phyloP scores from a whole-genome alignment of 208 protist species.

The Balamuthia mandrillaris region DNA sequence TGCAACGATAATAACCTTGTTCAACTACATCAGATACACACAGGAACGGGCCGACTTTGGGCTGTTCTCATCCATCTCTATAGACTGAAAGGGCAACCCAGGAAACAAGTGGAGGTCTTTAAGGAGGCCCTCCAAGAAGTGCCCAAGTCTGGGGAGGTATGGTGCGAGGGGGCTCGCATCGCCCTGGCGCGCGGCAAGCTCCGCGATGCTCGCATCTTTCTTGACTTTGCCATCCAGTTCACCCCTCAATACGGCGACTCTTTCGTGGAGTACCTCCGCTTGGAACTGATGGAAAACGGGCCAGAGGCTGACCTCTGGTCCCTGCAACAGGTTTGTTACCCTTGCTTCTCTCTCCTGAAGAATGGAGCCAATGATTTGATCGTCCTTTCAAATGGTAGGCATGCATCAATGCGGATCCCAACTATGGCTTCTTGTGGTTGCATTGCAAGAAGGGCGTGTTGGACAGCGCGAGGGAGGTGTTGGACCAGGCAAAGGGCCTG shows the following conservation, averaged over 20 bases:
- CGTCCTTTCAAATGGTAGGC: no score
- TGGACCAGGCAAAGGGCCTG: conserved; percentile 51
- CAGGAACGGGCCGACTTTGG: conserved; percentile 76
- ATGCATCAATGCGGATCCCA: conserved; percentile 80
- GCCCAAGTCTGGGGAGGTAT: conserved; percentile 84
- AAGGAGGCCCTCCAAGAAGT: conserved; percentile 71
- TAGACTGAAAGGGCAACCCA: conserved; percentile 31
- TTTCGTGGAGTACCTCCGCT: conserved; percentile 78
- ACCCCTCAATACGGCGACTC: conserved; percentile 87
- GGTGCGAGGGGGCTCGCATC: conserved; percentile 82
- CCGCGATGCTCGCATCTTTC: conserved; percentile 61
- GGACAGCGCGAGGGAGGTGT: conserved; percentile 56
- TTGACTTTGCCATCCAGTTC: conserved; percentile 80
- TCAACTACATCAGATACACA: no score
- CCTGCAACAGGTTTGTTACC: conserved; percentile 55
- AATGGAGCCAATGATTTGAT: neutral
- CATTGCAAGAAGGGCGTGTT: conserved; percentile 66
- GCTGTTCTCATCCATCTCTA: conserved; percentile 79
- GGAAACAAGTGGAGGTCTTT: conserved; percentile 66
- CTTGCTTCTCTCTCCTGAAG: neutral
- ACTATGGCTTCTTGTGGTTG: conserved; percentile 80
- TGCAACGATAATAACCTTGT: no score
- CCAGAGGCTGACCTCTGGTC: conserved; percentile 46
- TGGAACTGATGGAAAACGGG: conserved; percentile 67
- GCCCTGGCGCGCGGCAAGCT: conserved; percentile 65